phyloP scores from a whole-genome alignment of 257 asterid genomes.

The Mentha longifolia region DNA sequence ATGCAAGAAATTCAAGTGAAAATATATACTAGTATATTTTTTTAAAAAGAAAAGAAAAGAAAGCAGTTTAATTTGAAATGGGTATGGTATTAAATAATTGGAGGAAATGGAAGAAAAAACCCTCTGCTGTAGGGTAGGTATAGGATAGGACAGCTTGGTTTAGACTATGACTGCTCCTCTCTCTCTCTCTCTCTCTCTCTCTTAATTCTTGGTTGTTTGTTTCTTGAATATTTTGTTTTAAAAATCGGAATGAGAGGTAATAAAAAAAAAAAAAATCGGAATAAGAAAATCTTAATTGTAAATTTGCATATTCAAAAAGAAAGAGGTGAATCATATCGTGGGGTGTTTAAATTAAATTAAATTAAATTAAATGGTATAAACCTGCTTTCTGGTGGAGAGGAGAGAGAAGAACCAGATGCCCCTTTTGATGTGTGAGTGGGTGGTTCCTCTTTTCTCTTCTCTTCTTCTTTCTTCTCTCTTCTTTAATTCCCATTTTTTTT shows the following conservation, averaged over 20 bases:
- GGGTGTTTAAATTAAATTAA: constrained; percentile 39
- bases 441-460: constrained; percentile 57
- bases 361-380: constrained; percentile 31
- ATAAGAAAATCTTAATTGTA: too few species aligned
- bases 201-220: constrained; percentile 15
- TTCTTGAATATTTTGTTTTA: constrained; percentile 30
- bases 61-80: constrained; percentile 27
- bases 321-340: constrained; percentile 41
- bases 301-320: constrained; percentile 41
- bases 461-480: not conserved
- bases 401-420: constrained; percentile 81
- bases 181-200: constrained; percentile 28
- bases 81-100: constrained; percentile 28
- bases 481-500: too few species aligned
- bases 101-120: constrained; percentile 31
- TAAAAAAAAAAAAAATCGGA: too few species aligned
- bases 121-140: constrained; percentile 54
- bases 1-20: too few species aligned
- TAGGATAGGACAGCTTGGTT: constrained; percentile 61
- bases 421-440: constrained; percentile 83
- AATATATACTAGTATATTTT: too few species aligned
- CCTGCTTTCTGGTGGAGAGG: constrained; percentile 68
- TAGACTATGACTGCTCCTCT: constrained; percentile 35
- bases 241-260: too few species aligned
- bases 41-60: constrained; percentile 38